Evolutionary conservation across 2,329 filamentous ascomycete species (phyloP), one percentile per base, ranked within the genome.

Genomic region (Aspergillus sp.): DNA sequence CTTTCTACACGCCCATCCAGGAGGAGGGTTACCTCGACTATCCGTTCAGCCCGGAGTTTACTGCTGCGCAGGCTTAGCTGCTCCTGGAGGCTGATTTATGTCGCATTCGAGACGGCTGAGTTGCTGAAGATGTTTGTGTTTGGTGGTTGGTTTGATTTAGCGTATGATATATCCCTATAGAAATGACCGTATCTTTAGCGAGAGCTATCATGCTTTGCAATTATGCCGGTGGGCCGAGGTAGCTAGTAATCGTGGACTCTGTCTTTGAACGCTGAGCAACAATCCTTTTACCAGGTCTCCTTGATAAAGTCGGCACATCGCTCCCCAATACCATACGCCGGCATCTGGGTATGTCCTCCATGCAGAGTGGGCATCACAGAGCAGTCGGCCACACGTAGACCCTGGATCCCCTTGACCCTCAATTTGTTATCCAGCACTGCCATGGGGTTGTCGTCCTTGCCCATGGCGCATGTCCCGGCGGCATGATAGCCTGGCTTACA

Each of bases 281-380:
- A n/a, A 42, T 7, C 17, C 40, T 4, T 20, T 17, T 20, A 42
- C 40, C 40, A 42, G 11, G 40, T 42, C 50, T 74, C 70, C 56
- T 78, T 80, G 47, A 82, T 77, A 50, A 82, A 60, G 59, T 82
- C 79, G 1, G 75, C 76, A 41, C 72, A 76, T 59, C 80, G 80
- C 66, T 83, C 81, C 0, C 78, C 81, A 55, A 83, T 82, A 1
- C 78, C 80, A 62, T 82, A 83, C 4, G 80, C 81, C 3, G 80
- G 79, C 79, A 82, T 82, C 59, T 83, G 80, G 0, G 80, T 81
- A 59, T 81, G 78, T 0, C 77, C 81, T 16, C 69, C 67, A 58
- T 81, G 75, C 3, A 83, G 62, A 1, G 65, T 67, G 2, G 80
- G 80, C 78, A 82, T 82, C 20, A 80, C 72, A 59, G 76, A 79